Evolutionary conservation across 2,329 filamentous ascomycete genomes (phyloP), one percentile per base, ranked within the genome.

Genomic region (Elsinoe necatrix): DNA sequence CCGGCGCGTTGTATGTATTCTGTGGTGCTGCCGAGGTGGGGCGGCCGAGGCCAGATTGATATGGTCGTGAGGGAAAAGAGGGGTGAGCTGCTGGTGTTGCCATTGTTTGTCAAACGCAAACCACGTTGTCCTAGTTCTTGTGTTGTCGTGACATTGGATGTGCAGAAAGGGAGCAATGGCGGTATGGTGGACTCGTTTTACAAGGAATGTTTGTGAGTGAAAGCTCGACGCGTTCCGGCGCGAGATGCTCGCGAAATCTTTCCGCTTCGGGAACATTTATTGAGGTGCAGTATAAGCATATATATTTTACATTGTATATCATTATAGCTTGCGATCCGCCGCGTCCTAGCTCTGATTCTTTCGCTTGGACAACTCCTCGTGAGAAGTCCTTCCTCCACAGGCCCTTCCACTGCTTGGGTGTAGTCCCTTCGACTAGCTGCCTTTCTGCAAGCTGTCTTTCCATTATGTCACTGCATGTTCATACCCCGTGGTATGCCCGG

Each of bases 21-120:
- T 64, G 63, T 11, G 61, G 48, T 42, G 54, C 60, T 29, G 61
- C 58, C 43, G 55, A 54, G 71, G 69, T 58, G 69, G 68, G 61
- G 73, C 71, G 68, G 69, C 73, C 55, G 63, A 81, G 75, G 59
- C 75, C 75, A 31, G 70, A 63, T 62, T 75, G 76, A 63, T 77
- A 77, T 62, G 75, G 74, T 63, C 80, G 78, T 54, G 77, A 73
- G 55, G 76, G 77, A 65, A 82, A 82, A 51, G 77, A 72, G 64
- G 79, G 77, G 61, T 78, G 77, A 57, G 73, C 70, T 61, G 75
- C 67, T 58, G 75, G 76, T 66, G 75, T 78, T 61, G 79, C 77
- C 79, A 80, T 79, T 63, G 59, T 3, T 27, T 34, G 21, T 29
- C 6, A 21, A 25, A 18, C 45, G 45, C 7, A 20, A 23, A 43